A percentile compares a stretch with the other conserved stretches of the same genome.
Evolutionary conservation across 192 early-diverging fungal genomes (phyloP).

Genomic region (Phlyctochytrium arcticum): DNA sequence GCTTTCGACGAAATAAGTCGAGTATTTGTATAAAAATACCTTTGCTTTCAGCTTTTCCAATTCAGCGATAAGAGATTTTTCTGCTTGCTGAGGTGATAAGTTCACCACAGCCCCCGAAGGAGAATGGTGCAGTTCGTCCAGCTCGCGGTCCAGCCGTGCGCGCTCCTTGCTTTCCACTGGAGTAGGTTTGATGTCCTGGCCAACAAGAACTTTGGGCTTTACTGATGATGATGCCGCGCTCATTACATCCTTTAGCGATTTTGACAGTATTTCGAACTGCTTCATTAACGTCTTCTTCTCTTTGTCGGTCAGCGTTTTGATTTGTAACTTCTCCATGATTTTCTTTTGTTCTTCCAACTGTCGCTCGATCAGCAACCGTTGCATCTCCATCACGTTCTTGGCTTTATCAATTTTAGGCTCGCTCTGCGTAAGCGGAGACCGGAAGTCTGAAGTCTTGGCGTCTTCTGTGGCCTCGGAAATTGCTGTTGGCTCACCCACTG

Average conservation of each 20-base stretch:
- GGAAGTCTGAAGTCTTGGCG: too few relatives aligned
- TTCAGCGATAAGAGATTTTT: constrained; percentile 45
- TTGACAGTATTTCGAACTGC: constrained; percentile 8
- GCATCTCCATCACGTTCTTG: constrained; percentile 38
- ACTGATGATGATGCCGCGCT: constrained; percentile 4
- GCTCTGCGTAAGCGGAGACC: constrained; percentile 19
- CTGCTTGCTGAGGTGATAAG: too few relatives aligned
- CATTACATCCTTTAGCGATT: constrained; percentile 10
- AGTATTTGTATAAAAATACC: constrained; percentile 30
- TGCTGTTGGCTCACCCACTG: background rate
- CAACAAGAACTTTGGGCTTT: background rate
- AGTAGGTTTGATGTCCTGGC: background rate
- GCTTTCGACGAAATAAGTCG: background rate
- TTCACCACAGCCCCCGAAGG: background rate
- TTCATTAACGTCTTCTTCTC: constrained; percentile 32
- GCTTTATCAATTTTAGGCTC: constrained; percentile 45
- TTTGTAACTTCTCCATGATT: constrained; percentile 53
- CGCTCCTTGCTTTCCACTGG: constrained; percentile 41
- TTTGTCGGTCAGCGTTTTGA: constrained; percentile 34
- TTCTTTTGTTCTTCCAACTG: constrained; percentile 65
- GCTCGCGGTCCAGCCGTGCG: constrained; percentile 47
- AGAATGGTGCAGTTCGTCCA: constrained; percentile 39
- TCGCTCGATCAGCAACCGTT: constrained; percentile 52
- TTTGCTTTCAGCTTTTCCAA: constrained; percentile 61
- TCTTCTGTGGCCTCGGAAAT: background rate